A percentile compares a stretch with the other conserved stretches of the same genome.
phyloP scores from a whole-genome alignment of 2,329 filamentous ascomycete genomes.

The Fusarium albidum region DNA sequence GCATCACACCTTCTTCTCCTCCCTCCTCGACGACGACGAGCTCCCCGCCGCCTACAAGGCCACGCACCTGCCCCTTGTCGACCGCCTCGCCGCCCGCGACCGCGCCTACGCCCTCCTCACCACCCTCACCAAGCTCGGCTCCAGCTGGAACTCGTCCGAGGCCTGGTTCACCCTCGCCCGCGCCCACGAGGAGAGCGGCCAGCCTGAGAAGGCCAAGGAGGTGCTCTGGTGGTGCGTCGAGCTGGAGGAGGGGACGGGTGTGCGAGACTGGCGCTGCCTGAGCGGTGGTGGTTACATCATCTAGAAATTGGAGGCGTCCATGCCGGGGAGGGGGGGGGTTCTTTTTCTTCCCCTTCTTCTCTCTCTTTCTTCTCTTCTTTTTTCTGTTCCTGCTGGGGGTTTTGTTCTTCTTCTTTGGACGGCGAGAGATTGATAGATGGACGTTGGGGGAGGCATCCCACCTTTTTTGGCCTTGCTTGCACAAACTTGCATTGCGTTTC shows the following conservation, averaged over 20 bases:
- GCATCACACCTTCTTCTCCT: constrained; percentile 15
- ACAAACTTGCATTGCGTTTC: neutral
- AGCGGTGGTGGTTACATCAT: constrained; percentile 71
- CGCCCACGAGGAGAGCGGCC: constrained; percentile 86
- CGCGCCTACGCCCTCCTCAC: constrained; percentile 86
- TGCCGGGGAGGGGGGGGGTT: too few relatives aligned
- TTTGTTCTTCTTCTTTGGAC: neutral
- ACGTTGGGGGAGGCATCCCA: constrained; percentile 1
- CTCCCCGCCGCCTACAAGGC: constrained; percentile 63
- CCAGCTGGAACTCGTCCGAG: constrained; percentile 90
- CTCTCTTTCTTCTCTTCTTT: neutral
- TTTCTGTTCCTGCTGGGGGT: constrained; percentile 2
- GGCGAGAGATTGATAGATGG: constrained; percentile 8
- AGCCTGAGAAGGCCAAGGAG: constrained; percentile 87
- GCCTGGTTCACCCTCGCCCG: constrained; percentile 91
- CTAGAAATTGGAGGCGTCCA: constrained; percentile 33
- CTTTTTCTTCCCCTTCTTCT: too few relatives aligned
- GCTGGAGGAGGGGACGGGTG: constrained; percentile 83
- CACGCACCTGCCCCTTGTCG: constrained; percentile 73
- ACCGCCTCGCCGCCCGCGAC: constrained; percentile 88
- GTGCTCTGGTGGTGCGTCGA: constrained; percentile 98
- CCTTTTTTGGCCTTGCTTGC: neutral
- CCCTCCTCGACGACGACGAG: constrained; percentile 46
- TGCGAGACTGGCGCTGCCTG: constrained; percentile 80
- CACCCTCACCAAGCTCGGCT: constrained; percentile 82